Base-by-base conservation (phyloP, 345 rosid species). In the Populus nigra region DNA sequence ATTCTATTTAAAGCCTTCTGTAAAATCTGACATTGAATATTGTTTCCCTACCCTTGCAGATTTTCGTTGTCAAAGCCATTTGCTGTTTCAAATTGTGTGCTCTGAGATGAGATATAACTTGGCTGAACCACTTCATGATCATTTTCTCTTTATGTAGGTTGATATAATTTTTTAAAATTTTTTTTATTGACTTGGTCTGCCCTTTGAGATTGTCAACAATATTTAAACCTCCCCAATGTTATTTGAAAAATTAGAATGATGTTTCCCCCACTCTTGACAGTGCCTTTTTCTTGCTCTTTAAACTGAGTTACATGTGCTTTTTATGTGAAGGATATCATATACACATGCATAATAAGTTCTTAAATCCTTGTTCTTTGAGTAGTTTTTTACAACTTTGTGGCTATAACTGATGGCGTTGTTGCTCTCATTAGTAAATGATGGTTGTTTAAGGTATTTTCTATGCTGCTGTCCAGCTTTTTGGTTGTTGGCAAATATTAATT, bases 31-130 rank as follows among this genome's bases (percentile, higher is more conserved):
- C 81, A 80, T 53, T 76, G 73, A 81, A 78, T 80, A 76, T 77
- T 79, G 75, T 80, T 85, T 87, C 84, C 75, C 75, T 82, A 80
- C 77, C 78, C 77, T 85, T 84, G 85, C 87, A 85, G 86, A 88
- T 88, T 82, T 82, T 83, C 82, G 70, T 86, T n/a, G 83, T 81
- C 76, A 87, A 86, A 84, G 74, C 73, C 65, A 78, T 84, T 87
- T 87, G 77, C 83, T 79, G 82, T 78, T 86, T 86, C 88, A 79
- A 83, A 80, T 81, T 75, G 63, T 85, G 79, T 86, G 83, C 85
- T 75, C 78, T 88, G 83, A 82, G 87, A 78, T 84, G 85, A 82
- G 84, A 83, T 83, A 73, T 84, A 73, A 71, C 75, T 80, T 82
- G 81, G 90, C 86, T 85, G 81, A 87, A 69, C 79, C 50, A 67